Percentiles rank a stretch among this genome's conserved stretches.
phyloP scores from a whole-genome alignment of 2,329 filamentous ascomycete species.

The Nemania abortiva region DNA sequence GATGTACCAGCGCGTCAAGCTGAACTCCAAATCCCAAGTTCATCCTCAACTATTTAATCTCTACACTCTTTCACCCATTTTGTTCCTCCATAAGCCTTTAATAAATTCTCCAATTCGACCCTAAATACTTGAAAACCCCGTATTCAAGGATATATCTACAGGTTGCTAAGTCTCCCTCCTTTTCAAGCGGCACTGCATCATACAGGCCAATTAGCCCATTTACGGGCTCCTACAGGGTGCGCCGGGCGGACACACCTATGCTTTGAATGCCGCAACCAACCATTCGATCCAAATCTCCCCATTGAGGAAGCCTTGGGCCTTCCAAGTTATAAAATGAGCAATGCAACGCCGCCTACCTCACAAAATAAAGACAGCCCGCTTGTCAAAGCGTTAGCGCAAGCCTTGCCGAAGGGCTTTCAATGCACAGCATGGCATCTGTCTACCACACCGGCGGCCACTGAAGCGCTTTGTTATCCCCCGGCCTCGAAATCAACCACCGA shows the following conservation, averaged over 20 bases:
- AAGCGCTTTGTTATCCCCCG: constrained; percentile 82
- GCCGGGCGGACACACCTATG: neutral
- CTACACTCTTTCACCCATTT: neutral
- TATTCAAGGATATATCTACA: neutral
- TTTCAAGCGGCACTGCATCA: neutral
- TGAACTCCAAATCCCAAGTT: neutral
- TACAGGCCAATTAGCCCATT: neutral
- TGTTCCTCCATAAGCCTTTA: neutral
- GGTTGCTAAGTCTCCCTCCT: neutral
- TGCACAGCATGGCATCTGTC: constrained; percentile 89
- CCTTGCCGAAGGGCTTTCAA: constrained; percentile 65
- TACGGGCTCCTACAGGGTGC: neutral
- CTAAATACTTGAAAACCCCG: neutral
- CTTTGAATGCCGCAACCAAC: neutral
- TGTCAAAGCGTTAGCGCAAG: constrained; percentile 58
- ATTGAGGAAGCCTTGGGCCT: neutral
- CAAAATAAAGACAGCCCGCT: constrained; percentile 49
- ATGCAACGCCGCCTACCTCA: constrained; percentile 24
- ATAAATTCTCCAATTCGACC: neutral
- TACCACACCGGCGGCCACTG: constrained; percentile 80
- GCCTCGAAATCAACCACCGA: constrained; percentile 61
- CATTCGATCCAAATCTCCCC: neutral
- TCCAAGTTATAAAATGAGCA: constrained; percentile 35
- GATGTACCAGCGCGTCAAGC: neutral
- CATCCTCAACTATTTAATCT: neutral